Evolutionary conservation across 768 basidiomycete species (phyloP).

Genomic region (Strobilomyces echinocephalus): DNA sequence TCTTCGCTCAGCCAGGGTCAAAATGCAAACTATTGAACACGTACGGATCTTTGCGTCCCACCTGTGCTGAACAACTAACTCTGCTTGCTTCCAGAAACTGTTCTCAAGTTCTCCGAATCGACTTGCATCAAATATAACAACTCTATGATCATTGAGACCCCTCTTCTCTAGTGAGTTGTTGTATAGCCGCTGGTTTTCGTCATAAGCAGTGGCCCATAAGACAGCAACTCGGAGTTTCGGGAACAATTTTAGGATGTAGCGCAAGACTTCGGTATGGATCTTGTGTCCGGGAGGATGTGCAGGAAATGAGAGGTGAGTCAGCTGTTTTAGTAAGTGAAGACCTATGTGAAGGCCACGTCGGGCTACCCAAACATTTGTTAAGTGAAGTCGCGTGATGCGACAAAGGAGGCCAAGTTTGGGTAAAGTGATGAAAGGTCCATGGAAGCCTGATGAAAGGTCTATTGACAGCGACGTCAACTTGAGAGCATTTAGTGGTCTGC

Average conservation of each 20-base stretch:
- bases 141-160: background rate
- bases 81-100: background rate
- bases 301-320: background rate
- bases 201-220: background rate
- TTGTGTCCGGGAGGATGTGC: background rate
- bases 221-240: background rate
- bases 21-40: too few species aligned
- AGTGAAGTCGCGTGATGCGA: background rate
- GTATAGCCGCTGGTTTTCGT: background rate
- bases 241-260: background rate
- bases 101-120: background rate
- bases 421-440: background rate
- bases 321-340: background rate
- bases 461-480: background rate
- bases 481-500: background rate
- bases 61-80: background rate
- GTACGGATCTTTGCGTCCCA: too few species aligned
- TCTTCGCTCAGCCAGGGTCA: too few species aligned
- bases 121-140: background rate
- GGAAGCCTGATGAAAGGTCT: background rate
- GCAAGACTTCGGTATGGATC: background rate
- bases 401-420: background rate
- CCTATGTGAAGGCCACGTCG: background rate
- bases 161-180: background rate
- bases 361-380: background rate